Percentiles rank a stretch among this genome's conserved stretches.
phyloP scores from a whole-genome alignment of 2,329 filamentous ascomycete species.

The Cercospora sp. region DNA sequence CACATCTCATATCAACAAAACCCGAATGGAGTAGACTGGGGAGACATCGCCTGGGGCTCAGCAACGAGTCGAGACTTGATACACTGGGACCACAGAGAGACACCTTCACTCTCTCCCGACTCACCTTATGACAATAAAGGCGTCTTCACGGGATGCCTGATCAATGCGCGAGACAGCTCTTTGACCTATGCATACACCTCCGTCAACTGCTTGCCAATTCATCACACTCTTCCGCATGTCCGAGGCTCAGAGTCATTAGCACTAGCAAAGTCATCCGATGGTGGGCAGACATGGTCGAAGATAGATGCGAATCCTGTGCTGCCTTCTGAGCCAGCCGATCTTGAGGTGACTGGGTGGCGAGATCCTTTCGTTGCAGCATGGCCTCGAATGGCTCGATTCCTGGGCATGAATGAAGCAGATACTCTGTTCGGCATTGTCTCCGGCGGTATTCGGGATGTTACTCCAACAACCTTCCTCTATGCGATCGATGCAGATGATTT shows the following conservation, averaged over 20 bases:
- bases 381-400: slow-evolving; percentile 30
- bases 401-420: slow-evolving; percentile 20
- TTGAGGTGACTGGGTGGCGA: slow-evolving; percentile 46
- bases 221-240: slow-evolving; percentile 44
- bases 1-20: slow-evolving; percentile 50
- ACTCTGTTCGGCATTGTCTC: slow-evolving; percentile 52
- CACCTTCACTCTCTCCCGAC: slow-evolving; percentile 39
- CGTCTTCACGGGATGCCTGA: slow-evolving; percentile 46
- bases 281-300: slow-evolving; percentile 43
- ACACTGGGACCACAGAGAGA: slow-evolving; percentile 39
- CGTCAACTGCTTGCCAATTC: slow-evolving; percentile 43
- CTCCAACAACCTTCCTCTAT: slow-evolving; percentile 53
- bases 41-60: slow-evolving; percentile 47
- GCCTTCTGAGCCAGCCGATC: slow-evolving; percentile 36
- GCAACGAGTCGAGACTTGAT: slow-evolving; percentile 43
- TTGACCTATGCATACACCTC: slow-evolving; percentile 46
- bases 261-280: slow-evolving; percentile 42
- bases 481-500: slow-evolving; percentile 44
- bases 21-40: slow-evolving; percentile 45
- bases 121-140: slow-evolving; percentile 43
- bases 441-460: slow-evolving; percentile 46
- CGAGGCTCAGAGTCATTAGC: slow-evolving; percentile 42
- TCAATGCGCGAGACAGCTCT: slow-evolving; percentile 34
- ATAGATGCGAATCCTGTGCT: slow-evolving; percentile 43
- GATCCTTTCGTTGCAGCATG: slow-evolving; percentile 44